A percentile compares a stretch with the other conserved stretches of the same genome.
Conservation (phyloP, 257 asterid species). For the Lavandula angustifolia region DNA sequence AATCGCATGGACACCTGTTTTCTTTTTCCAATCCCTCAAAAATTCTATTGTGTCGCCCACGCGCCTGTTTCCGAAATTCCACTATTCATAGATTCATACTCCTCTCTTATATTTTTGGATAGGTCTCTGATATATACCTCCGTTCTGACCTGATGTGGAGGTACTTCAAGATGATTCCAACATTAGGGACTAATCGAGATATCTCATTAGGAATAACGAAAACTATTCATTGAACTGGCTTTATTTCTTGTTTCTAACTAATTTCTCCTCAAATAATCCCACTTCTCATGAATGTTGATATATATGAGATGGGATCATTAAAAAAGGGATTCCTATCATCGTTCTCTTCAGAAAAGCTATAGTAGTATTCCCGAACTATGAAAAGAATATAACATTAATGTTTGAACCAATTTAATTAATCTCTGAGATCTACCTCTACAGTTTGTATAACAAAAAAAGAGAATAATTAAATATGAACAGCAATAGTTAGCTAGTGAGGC, state of each 20-base stretch:
- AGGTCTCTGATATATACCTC: no score
- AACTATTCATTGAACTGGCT: no score
- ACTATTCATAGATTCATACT: no score
- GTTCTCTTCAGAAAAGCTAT: constrained; percentile 1
- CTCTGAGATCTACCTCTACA: constrained; percentile 21
- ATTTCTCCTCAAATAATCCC: constrained; percentile 3
- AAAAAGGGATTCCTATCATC: background rate
- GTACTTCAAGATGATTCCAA: no score
- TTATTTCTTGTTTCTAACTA: background rate
- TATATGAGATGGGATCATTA: constrained; percentile 22
- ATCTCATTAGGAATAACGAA: no score
- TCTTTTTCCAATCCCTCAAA: no score
- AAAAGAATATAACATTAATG: background rate
- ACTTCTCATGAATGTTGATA: constrained; percentile 5
- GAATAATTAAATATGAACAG: constrained; percentile 12
- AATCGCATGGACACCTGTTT: no score
- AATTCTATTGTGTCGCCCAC: no score
- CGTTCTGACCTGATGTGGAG: no score
- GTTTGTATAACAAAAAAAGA: background rate
- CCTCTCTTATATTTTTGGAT: no score
- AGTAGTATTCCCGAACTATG: background rate
- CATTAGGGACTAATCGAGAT: no score
- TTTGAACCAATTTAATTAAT: constrained; percentile 15
- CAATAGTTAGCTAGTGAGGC: constrained; percentile 70
- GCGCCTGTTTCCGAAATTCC: no score